phyloP scores from a whole-genome alignment of 768 basidiomycete species.

The Tylopilus sp. region DNA sequence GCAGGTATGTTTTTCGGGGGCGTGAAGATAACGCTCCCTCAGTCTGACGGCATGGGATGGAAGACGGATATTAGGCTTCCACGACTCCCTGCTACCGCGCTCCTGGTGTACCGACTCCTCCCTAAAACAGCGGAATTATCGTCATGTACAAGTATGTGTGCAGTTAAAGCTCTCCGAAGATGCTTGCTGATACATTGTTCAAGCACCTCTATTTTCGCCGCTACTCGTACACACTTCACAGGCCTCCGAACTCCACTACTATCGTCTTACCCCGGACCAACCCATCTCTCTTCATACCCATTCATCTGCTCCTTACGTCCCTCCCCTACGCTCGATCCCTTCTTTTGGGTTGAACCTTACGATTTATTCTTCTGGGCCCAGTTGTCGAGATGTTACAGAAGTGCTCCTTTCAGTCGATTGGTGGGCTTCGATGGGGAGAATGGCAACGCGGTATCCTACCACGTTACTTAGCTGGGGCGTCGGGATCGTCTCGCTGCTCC shows the following conservation, averaged over 20 bases:
- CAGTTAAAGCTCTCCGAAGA: neutral
- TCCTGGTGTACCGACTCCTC: constrained; percentile 61
- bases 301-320: constrained; percentile 61
- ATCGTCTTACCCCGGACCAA: constrained; percentile 41
- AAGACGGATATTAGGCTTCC: constrained; percentile 50
- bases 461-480: constrained; percentile 70
- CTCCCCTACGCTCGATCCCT: constrained; percentile 13
- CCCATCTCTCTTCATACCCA: constrained; percentile 60
- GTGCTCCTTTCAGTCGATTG: constrained; percentile 65
- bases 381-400: constrained; percentile 39
- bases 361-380: constrained; percentile 53
- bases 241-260: constrained; percentile 64
- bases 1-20: constrained; percentile 41
- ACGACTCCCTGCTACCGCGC: constrained; percentile 51
- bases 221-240: constrained; percentile 64
- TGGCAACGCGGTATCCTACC: constrained; percentile 71
- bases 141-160: constrained; percentile 30
- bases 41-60: constrained; percentile 31
- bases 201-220: constrained; percentile 58
- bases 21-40: constrained; percentile 32
- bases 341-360: constrained; percentile 48
- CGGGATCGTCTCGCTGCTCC: constrained; percentile 58
- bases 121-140: constrained; percentile 26
- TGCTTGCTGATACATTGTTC: constrained; percentile 7
- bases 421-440: constrained; percentile 65